Conservation (phyloP, 1,284 basidiomycete species). For the Trametes hirsuta region DNA sequence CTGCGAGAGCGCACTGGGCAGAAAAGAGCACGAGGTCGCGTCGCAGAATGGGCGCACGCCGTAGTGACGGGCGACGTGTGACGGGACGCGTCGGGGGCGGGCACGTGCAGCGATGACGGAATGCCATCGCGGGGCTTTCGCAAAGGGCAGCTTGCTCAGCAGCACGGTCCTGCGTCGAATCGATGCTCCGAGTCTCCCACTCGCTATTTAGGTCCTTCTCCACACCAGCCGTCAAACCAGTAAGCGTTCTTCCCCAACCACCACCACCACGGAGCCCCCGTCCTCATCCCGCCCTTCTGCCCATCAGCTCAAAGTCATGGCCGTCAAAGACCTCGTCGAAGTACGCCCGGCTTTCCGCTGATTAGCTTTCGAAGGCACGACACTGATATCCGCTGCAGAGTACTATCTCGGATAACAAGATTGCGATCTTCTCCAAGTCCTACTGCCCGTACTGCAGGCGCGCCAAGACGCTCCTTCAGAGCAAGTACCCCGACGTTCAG, state of each 20-base stretch:
- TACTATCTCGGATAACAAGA: slow-evolving; percentile 57
- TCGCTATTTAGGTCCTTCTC: slow-evolving; percentile 23
- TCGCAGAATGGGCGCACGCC: background rate
- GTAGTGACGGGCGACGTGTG: slow-evolving; percentile 12
- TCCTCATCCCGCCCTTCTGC: slow-evolving; percentile 41
- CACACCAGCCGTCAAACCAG: slow-evolving; percentile 24
- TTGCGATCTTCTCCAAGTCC: slow-evolving; percentile 74
- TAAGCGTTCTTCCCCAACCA: slow-evolving; percentile 27
- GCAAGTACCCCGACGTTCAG: slow-evolving; percentile 50
- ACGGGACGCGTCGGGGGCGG: slow-evolving; percentile 15
- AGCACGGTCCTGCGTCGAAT: background rate
- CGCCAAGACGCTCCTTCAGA: slow-evolving; percentile 59
- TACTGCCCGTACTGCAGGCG: slow-evolving; percentile 62
- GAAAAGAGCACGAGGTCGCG: background rate
- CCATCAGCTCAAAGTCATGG: slow-evolving; percentile 43
- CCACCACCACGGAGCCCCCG: slow-evolving; percentile 29
- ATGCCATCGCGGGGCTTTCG: slow-evolving; percentile 1
- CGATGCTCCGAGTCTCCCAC: slow-evolving; percentile 29
- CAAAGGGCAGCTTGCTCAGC: slow-evolving; percentile 18
- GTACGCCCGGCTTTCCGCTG: slow-evolving; percentile 31
- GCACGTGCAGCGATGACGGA: slow-evolving; percentile 23
- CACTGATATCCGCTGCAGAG: slow-evolving; percentile 38
- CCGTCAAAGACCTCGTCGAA: slow-evolving; percentile 45
- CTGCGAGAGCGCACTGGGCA: background rate
- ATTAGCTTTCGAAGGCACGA: background rate